Evolutionary conservation across 1,284 basidiomycete genomes (phyloP), one percentile per base, ranked within the genome.

Genomic region (Puccinia brachypodii): DNA sequence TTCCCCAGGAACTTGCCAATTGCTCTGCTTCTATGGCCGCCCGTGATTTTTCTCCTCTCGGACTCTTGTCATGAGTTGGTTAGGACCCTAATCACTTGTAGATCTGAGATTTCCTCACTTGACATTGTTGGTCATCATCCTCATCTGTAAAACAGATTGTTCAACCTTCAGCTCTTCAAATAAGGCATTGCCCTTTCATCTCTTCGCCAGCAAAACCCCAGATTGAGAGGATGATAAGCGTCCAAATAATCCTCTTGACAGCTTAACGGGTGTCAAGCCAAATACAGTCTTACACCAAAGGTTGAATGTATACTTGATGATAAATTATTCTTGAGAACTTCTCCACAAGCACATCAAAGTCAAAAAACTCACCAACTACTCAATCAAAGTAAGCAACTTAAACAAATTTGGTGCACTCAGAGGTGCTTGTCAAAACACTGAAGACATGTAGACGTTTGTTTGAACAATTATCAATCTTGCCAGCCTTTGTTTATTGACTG

Each of bases 401-500:
- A 62, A 62, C 60, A 33, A 62, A 62, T 4, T 28, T 28, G 60
- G 60, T 16, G 60, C 31, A 4, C 19, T 33, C 3, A 62, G n/a
- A 36, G 60, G 60, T 62, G 60, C 60, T 62, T 33, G 60, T n/a
- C n/a, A n/a, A 53, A 53, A 53, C 7, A 53, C 50, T 53, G 50
- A 53, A 53, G 50, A 53, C 50, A 53, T 22, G 50, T 22, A 53
- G 50, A 53, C 50, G n/a, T 53, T 53, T 22, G 50, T 53, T 53
- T 53, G 50, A 53, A 53, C 16, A 53, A 53, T 53, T 11, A 53
- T 53, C 16, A 53, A 53, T 53, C 50, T 53, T 62, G 60, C 60
- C 60, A 36, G 60, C 60, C 31, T 62, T 62, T 62, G 60, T 62
- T 62, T 62, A 62, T 62, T n/a, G n/a, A n/a, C n/a, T n/a, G n/a